A percentile compares a stretch with the other conserved stretches of the same genome.
Evolutionary conservation across 345 rosid species (phyloP).

Genomic region (Eucalyptus microcorys): DNA sequence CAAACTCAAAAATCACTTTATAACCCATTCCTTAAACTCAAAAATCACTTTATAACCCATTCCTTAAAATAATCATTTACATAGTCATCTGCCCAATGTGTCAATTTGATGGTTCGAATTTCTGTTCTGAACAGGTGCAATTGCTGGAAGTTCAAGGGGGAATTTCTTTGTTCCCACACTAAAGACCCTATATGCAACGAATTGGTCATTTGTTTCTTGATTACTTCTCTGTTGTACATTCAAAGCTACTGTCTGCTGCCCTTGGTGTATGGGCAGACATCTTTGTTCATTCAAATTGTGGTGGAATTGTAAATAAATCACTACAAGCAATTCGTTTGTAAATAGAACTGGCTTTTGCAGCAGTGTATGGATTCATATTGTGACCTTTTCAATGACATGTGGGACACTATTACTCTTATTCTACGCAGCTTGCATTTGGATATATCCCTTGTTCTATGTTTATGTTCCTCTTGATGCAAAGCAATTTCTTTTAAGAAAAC

Average conservation of each 20-base stretch:
- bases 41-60: neutral
- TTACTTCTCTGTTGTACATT: neutral
- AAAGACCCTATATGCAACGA: constrained; percentile 19
- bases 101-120: constrained; percentile 61
- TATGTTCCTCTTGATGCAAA: neutral
- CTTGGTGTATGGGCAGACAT: neutral
- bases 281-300: neutral
- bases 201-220: constrained; percentile 7
- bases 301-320: neutral
- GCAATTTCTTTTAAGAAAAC: neutral
- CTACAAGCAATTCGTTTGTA: neutral
- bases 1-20: neutral
- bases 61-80: neutral
- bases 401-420: neutral
- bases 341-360: neutral
- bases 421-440: neutral
- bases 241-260: neutral
- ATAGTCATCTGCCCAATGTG: constrained; percentile 2
- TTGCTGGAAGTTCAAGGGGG: constrained; percentile 51
- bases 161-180: constrained; percentile 47
- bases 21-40: neutral
- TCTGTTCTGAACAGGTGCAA: constrained; percentile 54
- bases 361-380: neutral
- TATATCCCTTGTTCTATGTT: neutral
- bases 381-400: neutral